Evolutionary conservation across 1,284 basidiomycete genomes (phyloP), one percentile per base, ranked within the genome.

Genomic region (Ustilago hordei): DNA sequence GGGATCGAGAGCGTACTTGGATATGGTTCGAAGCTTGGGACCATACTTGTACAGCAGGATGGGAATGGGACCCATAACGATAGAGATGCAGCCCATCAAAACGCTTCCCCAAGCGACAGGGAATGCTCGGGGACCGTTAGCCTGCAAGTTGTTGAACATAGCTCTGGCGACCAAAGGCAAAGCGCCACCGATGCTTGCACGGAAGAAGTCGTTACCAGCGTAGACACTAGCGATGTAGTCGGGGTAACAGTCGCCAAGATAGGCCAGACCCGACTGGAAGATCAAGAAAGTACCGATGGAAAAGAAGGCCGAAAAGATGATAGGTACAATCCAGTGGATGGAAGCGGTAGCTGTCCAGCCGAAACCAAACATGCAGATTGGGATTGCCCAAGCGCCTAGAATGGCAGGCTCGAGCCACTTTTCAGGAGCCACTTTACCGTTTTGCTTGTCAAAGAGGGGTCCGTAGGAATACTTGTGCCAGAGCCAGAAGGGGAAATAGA

Each of bases 331-430:
- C 75, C 75, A 84, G 64, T 80, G 81, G 47, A 82, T 79, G 1
- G 67, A 68, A 5, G 68, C 72, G 23, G 54, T 77, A 0, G 77
- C 63, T 0, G 82, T 84, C 82, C 82, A 84, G 12, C 79, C 82
- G 43, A 83, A 81, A 2, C 68, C 69, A 55, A 84, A 84, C 62
- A 84, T 63, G 68, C 71, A 75, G 41, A 81, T 62, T 3, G 81
- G 81, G 32, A 80, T 64, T 88, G 95, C 93, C 63, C 63, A 69
- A 2, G 67, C 68, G 8, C 73, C 76, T 15, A 81, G 12, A 36
- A 80, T 75, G 32, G 68, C 78, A 0, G 75, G 78, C 23, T 73
- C 67, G 31, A 81, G 73, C 59, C 81, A 80, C 34, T 81, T 74
- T 47, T 81, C 78, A 12, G 80, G 79, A 1, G 72, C 69, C 3